Base-by-base conservation (phyloP, 2,329 filamentous ascomycete species). In the Neonectria coccinea region DNA sequence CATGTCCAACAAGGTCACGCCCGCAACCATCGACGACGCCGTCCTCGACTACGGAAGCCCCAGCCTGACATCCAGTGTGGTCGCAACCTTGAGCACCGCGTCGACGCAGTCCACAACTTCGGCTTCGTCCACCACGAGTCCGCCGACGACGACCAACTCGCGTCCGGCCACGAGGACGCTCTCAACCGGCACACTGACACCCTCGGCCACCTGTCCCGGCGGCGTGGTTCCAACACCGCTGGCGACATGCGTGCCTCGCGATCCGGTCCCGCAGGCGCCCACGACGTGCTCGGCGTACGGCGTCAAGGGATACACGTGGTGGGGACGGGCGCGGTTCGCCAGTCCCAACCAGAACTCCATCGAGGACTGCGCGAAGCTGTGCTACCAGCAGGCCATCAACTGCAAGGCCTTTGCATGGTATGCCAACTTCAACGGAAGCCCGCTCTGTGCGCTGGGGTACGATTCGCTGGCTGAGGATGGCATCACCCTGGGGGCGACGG, bases 1-100 rank as follows among this genome's bases (percentile, higher is more conserved):
- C 31, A 47, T 71, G 1, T 71, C 69, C 2, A 70, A 71, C 54
- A 52, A 70, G 33, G 69, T 71, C 14, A 71, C 69, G 7, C 60
- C 64, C 8, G 53, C 59, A n/a, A 71, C 62, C 41, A 71, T 71
- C 10, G 50, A 47, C 10, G 25, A 62, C 16, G 64, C 61, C 12
- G 22, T 48, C 2, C 59, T 72, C 36, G 62, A 66, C 33, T 72
- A 31, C 42, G 31, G n/a, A 36, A 36, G 12, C 33, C 12, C 5
- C 33, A 36, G 33, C 33, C 33, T 16, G 14, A 36, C 33, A 5
- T 6, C 33, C 5, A 16, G 33, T 4, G 14, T 36, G 33, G 33
- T 36, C 6, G 33, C 33, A 5, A 36, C 33, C 33, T 11, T 36
- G 33, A 36, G 33, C 33, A 14, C 33, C 14, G 12, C 33, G 4